Base-by-base conservation (phyloP, 441 rosid genomes). In the Pelargonium cotyledonis region DNA sequence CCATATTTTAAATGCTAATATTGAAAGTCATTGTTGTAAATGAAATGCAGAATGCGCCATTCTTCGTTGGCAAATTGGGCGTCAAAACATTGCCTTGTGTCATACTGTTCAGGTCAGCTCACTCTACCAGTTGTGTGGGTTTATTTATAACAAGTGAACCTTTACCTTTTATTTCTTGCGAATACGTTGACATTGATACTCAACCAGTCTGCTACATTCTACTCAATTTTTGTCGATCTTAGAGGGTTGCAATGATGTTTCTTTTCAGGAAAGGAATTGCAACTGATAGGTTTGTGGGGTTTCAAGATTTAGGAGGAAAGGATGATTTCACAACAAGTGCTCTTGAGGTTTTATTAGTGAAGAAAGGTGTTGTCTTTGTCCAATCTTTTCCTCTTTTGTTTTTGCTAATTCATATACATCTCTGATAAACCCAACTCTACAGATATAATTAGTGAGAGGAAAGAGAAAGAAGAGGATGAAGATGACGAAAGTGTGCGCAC, bases 61-160 rank as follows among this genome's bases (percentile, higher is more conserved):
- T 94, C 86, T 94, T 94, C 70, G 84, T 89, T 65, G 44, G 92
- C 64, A 94, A 94, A 78, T 97, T 94, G 40, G 93, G 89, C 21
- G 63, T 94, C 75, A 89, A 94, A 82, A 91, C 95, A 57, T 75
- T 91, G 83, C 98, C 98, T 62, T 94, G 98, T 65, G 89, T 88
- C 76, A 73, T 91, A 67, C 77, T 94, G 65, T 89, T 94, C 92
- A 89, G 96, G 96, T 91, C 5, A 58, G 72, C 47, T 21, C 23
- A 21, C 23, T 21, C 23, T 21, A 21, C 23, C 23, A 21, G 23
- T 21, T 21, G 23, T 21, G 23, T 21, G 23, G 23, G 23, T 21
- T 21, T 21, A 21, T 21, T 21, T 21, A 21, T 21, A 21, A 21
- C 23, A 21, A 21, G 1, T 21, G 23, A 0, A 0, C 23, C 23